Base-by-base conservation (phyloP, 306 rosid genomes). In the Pyrus betulifolia region DNA sequence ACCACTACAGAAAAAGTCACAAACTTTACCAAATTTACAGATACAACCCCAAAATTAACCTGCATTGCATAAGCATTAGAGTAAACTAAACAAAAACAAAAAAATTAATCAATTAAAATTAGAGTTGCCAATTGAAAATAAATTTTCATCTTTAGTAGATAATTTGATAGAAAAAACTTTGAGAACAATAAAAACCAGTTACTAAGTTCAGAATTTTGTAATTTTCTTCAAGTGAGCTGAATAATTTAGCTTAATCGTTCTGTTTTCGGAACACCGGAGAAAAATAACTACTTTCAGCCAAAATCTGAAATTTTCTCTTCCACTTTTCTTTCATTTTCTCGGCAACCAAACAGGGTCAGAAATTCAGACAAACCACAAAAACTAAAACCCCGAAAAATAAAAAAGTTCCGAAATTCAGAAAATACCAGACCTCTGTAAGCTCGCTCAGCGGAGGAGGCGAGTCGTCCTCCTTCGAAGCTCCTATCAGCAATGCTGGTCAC, bases 351-450 rank as follows among this genome's bases (percentile, higher is more conserved):
- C 59, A 59, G 23, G 30, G 21, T 25, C 35, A 27, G 44, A 69
- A 57, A 51, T 49, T 45, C 35, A 40, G 42, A 54, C 46, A 72
- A 15, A 1, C 12, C 40, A 35, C 19, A 22, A 51, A 51, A 12
- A 59, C 23, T 25, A 3, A 21, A 13, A 60, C 46, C 52, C 4
- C 25, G 38, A 51, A 7, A 30, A 2, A 54, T 14, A 63, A 61
- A 5, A 28, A 3, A 27, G 15, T 8, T n/a, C 8, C 6, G 23
- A 27, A 59, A 75, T 60, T 62, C 70, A 78, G 68, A 57, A 72
- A 11, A 80, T 4, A 81, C 4, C 79, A 6, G 45, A 91, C 97
- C 97, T 27, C 84, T 55, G 62, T 70, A 70, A 84, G 76, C 64
- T 78, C 74, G 81, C 27, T 83, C 83, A 4, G 68, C 14, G 75